These are phyloP conservation scores for Pichia pseudocactophila DNA, from an alignment of 805 yeast species.

Conservation along the genomic window DNA sequence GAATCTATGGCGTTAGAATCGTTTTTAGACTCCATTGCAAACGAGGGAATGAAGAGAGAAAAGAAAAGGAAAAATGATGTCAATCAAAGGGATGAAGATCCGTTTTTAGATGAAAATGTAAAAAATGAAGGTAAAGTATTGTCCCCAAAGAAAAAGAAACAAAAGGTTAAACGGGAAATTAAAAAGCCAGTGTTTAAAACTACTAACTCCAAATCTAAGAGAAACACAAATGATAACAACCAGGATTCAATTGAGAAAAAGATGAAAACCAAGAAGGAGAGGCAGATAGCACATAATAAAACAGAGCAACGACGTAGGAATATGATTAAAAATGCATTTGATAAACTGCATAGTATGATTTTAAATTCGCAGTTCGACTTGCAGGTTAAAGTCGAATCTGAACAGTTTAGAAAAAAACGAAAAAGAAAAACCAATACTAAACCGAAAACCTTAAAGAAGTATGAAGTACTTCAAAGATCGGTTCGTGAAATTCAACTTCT, in stretches of 20 bases:
- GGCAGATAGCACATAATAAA: conserved; percentile 22
- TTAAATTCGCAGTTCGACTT: conserved; percentile 8
- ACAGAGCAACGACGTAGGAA: conserved; percentile 32
- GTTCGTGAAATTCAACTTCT: conserved; percentile 24
- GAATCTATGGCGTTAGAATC: conserved; percentile 29
- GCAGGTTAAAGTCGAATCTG: conserved; percentile 4
- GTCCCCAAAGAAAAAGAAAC: background rate
- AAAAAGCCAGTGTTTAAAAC: too few relatives aligned
- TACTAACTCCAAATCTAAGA: too few relatives aligned
- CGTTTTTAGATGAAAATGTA: background rate
- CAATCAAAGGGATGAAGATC: background rate
- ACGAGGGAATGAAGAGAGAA: conserved; percentile 13
- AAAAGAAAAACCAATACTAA: conserved; percentile 5
- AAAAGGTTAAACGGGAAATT: too few relatives aligned
- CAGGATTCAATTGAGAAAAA: too few relatives aligned
- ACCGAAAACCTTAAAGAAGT: conserved; percentile 18
- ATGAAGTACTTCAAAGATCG: conserved; percentile 20
- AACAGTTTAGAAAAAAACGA: conserved; percentile 3
- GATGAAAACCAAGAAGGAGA: background rate
- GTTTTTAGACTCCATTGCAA: conserved; percentile 30
- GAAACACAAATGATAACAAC: too few relatives aligned
- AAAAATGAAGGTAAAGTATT: background rate
- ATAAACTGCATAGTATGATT: conserved; percentile 23
- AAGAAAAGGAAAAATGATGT: background rate
- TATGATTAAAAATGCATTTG: conserved; percentile 31